These are phyloP conservation scores for Neurospora sublineolata DNA, from an alignment of 495 filamentous ascomycete species.

Conservation along the genomic window DNA sequence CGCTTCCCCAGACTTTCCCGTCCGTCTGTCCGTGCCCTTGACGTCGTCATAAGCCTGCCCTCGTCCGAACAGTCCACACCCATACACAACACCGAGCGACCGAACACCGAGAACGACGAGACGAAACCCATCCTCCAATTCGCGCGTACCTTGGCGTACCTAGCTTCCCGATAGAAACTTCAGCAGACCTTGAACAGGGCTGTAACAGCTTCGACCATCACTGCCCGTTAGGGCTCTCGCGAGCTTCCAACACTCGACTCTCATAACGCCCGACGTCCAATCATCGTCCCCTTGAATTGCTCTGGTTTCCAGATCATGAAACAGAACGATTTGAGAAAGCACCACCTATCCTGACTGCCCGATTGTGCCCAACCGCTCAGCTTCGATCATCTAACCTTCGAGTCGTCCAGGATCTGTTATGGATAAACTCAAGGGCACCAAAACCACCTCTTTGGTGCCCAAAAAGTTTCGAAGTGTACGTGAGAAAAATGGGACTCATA, in stretches of 20 bases:
- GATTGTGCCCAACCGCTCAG: background rate
- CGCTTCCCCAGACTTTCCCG: background rate
- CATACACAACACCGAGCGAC: background rate
- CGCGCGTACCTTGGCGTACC: background rate
- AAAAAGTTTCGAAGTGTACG: conserved; percentile 59
- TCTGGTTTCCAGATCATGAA: background rate
- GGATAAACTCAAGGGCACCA: conserved; percentile 18
- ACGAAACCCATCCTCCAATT: background rate
- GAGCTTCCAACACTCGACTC: background rate
- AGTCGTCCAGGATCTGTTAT: background rate
- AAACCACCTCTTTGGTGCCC: conserved; percentile 15
- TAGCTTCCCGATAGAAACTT: background rate
- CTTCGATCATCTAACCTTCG: background rate
- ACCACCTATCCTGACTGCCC: background rate
- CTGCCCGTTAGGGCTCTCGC: background rate
- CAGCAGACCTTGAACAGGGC: background rate
- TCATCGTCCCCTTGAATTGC: background rate
- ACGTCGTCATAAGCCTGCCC: background rate
- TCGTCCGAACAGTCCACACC: background rate
- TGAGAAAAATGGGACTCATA: conserved; percentile 48
- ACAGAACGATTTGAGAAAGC: background rate
- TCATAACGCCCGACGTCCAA: background rate
- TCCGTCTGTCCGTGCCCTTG: background rate
- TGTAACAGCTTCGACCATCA: background rate
- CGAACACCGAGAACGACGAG: background rate